These are phyloP conservation scores for Hypoxylon sp. DNA, from an alignment of 2,329 filamentous ascomycete species.

Conservation along the genomic window DNA sequence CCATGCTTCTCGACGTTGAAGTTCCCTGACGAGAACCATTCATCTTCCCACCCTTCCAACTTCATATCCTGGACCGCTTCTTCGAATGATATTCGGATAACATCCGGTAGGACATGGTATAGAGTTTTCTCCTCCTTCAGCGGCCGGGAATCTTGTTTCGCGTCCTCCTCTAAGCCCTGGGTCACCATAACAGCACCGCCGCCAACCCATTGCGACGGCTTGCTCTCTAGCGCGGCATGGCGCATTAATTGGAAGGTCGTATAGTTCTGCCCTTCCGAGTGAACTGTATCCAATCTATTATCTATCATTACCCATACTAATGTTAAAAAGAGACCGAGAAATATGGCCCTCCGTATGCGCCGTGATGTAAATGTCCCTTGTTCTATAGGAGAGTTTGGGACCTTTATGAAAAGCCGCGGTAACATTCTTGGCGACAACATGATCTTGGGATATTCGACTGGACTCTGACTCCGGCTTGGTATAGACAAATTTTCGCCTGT, in stretches of 20 bases:
- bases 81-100: constrained; percentile 59
- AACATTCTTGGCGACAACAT: constrained; percentile 45
- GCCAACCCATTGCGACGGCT: constrained; percentile 46
- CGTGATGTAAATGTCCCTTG: constrained; percentile 46
- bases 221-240: constrained; percentile 35
- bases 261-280: constrained; percentile 38
- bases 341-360: constrained; percentile 47
- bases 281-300: constrained; percentile 34
- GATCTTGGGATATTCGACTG: constrained; percentile 36
- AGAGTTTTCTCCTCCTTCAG: constrained; percentile 36
- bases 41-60: constrained; percentile 60
- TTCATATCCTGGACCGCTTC: constrained; percentile 56
- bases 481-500: constrained; percentile 36
- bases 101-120: constrained; percentile 54
- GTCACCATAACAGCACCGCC: constrained; percentile 43
- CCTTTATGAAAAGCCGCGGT: constrained; percentile 45
- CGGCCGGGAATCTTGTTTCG: constrained; percentile 9
- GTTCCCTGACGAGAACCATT: constrained; percentile 57
- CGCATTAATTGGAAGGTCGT: constrained; percentile 46
- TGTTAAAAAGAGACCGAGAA: constrained; percentile 34
- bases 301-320: constrained; percentile 42
- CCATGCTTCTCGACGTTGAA: constrained; percentile 53
- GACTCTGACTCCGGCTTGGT: constrained; percentile 35
- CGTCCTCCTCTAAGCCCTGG: constrained; percentile 24
- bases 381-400: constrained; percentile 47